phyloP scores from a whole-genome alignment of 2,329 filamentous ascomycete genomes.

The Penicillium crustosum region DNA sequence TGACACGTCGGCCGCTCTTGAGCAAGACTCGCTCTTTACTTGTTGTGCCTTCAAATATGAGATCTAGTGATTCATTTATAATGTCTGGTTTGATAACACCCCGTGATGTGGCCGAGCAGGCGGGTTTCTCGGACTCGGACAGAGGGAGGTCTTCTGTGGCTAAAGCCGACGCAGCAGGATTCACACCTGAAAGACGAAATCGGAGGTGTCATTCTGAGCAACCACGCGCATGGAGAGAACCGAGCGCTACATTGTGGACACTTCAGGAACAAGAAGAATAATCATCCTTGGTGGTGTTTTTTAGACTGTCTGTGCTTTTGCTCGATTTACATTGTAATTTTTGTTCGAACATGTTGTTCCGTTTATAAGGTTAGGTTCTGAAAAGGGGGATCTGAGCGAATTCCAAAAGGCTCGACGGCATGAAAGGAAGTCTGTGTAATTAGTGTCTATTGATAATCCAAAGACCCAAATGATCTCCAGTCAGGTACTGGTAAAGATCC shows the following conservation, averaged over 20 bases:
- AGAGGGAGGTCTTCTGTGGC: neutral
- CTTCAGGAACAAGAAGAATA: constrained; percentile 32
- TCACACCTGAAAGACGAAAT: constrained; percentile 30
- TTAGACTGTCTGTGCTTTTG: neutral
- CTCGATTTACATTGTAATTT: neutral
- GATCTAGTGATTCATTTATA: constrained; percentile 16
- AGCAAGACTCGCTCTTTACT: constrained; percentile 35
- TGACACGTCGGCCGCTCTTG: constrained; percentile 33
- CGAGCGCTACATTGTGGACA: constrained; percentile 38
- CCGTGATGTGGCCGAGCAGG: neutral
- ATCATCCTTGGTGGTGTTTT: neutral
- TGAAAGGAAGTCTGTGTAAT: neutral
- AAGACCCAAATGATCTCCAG: neutral
- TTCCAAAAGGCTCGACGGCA: neutral
- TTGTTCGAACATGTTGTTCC: neutral
- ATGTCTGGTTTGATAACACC: constrained; percentile 26
- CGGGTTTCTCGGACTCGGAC: constrained; percentile 5
- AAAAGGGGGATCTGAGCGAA: neutral
- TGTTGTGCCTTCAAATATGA: constrained; percentile 28
- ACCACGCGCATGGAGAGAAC: constrained; percentile 39
- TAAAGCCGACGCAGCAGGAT: constrained; percentile 8
- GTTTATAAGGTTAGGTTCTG: too few relatives aligned
- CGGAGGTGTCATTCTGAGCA: constrained; percentile 41
- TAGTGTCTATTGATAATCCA: neutral
- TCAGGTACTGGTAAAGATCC: neutral